phyloP scores from a whole-genome alignment of 305 asterid genomes.

The Ilex paraguariensis region DNA sequence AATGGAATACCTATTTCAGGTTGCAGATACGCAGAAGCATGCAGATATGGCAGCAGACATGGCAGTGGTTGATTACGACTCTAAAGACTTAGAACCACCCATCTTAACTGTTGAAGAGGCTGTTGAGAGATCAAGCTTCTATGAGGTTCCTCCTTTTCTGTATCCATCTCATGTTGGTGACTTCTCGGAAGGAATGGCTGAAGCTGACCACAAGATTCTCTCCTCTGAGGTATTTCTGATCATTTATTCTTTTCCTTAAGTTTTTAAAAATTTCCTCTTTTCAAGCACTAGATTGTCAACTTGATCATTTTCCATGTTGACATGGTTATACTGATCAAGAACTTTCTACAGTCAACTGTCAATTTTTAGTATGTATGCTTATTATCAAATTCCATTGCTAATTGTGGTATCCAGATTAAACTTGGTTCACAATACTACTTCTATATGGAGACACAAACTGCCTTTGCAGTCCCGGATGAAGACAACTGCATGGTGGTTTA shows the following conservation, averaged over 20 bases:
- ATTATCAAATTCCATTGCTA: neutral
- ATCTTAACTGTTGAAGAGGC: conserved; percentile 89
- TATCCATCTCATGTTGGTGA: conserved; percentile 60
- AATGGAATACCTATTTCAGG: conserved; percentile 32
- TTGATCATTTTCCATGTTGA: too few species aligned
- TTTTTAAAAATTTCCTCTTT: neutral
- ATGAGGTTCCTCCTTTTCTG: conserved; percentile 43
- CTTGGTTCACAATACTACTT: conserved; percentile 71
- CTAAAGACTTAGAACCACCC: conserved; percentile 63
- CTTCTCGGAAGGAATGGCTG: conserved; percentile 88
- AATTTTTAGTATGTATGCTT: neutral
- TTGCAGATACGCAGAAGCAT: conserved; percentile 56
- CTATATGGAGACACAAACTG: conserved; percentile 79
- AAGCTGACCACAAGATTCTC: conserved; percentile 80
- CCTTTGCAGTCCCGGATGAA: conserved; percentile 85
- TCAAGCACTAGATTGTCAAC: too few species aligned
- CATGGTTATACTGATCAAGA: too few species aligned
- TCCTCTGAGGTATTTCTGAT: conserved; percentile 54
- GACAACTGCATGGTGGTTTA: conserved; percentile 79
- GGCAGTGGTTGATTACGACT: conserved; percentile 59
- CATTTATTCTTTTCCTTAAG: neutral
- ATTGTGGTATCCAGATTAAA: conserved; percentile 35
- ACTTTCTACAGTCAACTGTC: neutral
- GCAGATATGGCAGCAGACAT: conserved; percentile 68
- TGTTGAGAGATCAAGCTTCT: conserved; percentile 56